A percentile compares a stretch with the other conserved stretches of the same genome.
Conservation (phyloP, 2,329 filamentous ascomycete genomes). For the Penicillium paneum region DNA sequence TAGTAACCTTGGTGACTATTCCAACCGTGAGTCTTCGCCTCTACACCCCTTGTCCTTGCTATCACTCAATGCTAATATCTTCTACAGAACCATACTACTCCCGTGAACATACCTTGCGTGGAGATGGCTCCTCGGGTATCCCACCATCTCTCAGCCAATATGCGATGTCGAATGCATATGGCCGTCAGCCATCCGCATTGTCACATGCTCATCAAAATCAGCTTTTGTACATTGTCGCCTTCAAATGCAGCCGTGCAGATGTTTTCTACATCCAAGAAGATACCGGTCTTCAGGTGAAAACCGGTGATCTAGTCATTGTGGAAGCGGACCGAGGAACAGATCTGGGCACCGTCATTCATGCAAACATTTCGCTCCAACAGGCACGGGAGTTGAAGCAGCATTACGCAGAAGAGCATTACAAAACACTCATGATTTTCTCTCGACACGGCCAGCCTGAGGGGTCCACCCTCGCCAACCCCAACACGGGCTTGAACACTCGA, state of each 20-base stretch:
- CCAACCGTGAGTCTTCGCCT: slow-evolving; percentile 35
- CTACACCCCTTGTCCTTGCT: slow-evolving; percentile 17
- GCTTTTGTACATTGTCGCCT: slow-evolving; percentile 74
- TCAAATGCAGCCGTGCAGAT: slow-evolving; percentile 93
- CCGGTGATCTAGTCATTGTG: slow-evolving; percentile 92
- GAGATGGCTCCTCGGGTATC: slow-evolving; percentile 35
- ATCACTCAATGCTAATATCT: slow-evolving; percentile 34
- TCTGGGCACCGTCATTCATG: slow-evolving; percentile 84
- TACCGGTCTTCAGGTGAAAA: slow-evolving; percentile 84
- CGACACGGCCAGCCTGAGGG: slow-evolving; percentile 59
- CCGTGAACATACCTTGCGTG: slow-evolving; percentile 37
- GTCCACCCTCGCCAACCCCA: slow-evolving; percentile 39
- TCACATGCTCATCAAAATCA: slow-evolving; percentile 42
- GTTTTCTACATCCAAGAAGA: slow-evolving; percentile 97
- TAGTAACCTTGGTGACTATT: slow-evolving; percentile 36
- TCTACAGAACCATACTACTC: slow-evolving; percentile 46
- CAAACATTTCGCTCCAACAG: slow-evolving; percentile 81
- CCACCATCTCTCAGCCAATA: slow-evolving; percentile 41
- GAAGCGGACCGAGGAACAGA: slow-evolving; percentile 96
- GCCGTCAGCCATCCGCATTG: slow-evolving; percentile 37
- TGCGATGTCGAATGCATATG: slow-evolving; percentile 37
- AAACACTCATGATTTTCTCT: slow-evolving; percentile 98
- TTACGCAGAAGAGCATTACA: slow-evolving; percentile 92
- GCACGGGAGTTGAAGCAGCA: slow-evolving; percentile 88
- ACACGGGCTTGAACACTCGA: slow-evolving; percentile 60